Base-by-base conservation (phyloP, 2,329 filamentous ascomycete genomes). In the Microascus cirrosus region DNA sequence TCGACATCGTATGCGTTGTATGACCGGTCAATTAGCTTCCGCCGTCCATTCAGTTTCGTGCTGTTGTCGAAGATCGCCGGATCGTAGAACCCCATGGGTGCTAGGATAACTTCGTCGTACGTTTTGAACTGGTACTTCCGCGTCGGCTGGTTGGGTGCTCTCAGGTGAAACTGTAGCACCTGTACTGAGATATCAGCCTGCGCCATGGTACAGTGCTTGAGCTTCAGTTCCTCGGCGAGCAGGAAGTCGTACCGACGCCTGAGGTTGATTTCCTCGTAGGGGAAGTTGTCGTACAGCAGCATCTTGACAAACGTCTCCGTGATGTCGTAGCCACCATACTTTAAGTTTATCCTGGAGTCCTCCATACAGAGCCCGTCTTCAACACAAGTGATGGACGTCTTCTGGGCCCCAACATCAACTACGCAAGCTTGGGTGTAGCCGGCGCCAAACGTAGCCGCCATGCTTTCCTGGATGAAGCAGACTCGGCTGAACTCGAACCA, bases 281-380 rank as follows among this genome's bases (percentile, higher is more conserved):
- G 93, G 65, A 99, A 96, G 65, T 94, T 88, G 69, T 96, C 92
- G 71, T 88, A 91, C 2, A 99, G 82, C 87, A 97, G 91, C 93
- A 97, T 97, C 73, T 94, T 96, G 69, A 96, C 81, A 66, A 99
- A 96, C 0, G 90, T 89, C 65, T 96, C 90, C 0, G 94, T 97
- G 42, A 97, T 88, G 70, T 99, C 94, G 65, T 82, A 85, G 1
- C 94, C 94, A 55, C 94, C 94, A 65, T 87, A 95, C 70, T 99
- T 97, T 62, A 99, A 75, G 69, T 97, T 97, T 68, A 99, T 83
- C 18, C 94, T 84, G 18, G 94, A 99, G 68, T 96, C 93, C 62
- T 97, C 94, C 28, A 96, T 82, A 67, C 90, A 91, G 72, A 99
- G 87, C 1, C 94, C 94, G 70, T 99, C 94, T 66, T 99, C 94